Evolutionary conservation across 371 early-diverging fungal species (phyloP), one percentile per base, ranked within the genome.

Genomic region (Sporodiniella umbellata): DNA sequence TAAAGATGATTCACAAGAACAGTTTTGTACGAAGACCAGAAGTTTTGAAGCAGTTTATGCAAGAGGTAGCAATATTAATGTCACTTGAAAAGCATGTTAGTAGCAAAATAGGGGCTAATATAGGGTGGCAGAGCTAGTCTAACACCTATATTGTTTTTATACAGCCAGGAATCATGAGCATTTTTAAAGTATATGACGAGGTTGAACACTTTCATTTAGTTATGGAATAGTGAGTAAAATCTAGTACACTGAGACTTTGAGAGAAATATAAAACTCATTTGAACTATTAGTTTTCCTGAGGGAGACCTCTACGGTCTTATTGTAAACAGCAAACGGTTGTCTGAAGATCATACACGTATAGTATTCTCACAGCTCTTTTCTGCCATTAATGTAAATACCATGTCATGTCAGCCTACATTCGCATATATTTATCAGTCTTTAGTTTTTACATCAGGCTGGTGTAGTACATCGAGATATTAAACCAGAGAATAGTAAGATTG

Each of bases 251-350:
- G 35, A 35, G 8, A 4, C 15, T 11, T n/a, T 12, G 6, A 37
- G 4, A 15, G 11, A 25, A 14, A 23, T 25, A 1, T 14, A 19
- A 10, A 33, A 7, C 23, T 23, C 23, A 37, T 24, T 23, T 5
- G 0, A 4, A 35, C 12, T 12, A 12, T 6, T 58, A 81, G 85
- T 39, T 80, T 81, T 0, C 57, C 55, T 25, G 94, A 87, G 45
- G 96, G 96, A 21, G 98, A 98, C 62, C 66, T 98, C n/a, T 98
- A 96, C 63, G 93, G 95, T 33, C 85, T 87, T 26, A 90, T 97
- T 38, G 85, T 89, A 6, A 69, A 75, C 21, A 80, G 83, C 22
- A 84, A 85, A 33, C 68, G 69, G 19, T 82, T 94, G 48, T 68
- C 83, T 10, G 96, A 96, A 66, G 51, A 61, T 12, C 90, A 94